Conservation (phyloP, 176 grass and related monocot species). For the Musa beccarii region DNA sequence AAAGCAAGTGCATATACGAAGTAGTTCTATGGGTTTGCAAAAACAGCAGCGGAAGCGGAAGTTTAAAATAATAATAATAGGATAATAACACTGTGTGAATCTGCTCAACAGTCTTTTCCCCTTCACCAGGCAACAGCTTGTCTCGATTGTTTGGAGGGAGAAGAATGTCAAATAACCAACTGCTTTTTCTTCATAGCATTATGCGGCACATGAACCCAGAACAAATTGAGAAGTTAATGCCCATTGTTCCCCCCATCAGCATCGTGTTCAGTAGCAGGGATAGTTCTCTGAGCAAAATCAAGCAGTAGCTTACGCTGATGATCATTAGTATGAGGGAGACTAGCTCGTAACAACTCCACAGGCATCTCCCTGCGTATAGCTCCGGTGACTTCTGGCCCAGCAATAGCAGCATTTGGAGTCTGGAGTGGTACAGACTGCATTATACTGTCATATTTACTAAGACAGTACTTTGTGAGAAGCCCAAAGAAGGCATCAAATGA, state of each 20-base stretch:
- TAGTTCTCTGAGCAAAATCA: slow-evolving; percentile 58
- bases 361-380: slow-evolving; percentile 67
- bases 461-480: slow-evolving; percentile 60
- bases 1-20: neutral
- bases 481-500: slow-evolving; percentile 69
- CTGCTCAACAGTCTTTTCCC: no score
- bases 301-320: slow-evolving; percentile 47
- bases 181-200: neutral
- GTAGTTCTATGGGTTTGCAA: neutral
- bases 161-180: neutral
- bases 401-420: slow-evolving; percentile 8
- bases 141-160: no score
- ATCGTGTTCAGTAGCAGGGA: slow-evolving; percentile 32
- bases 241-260: slow-evolving; percentile 22
- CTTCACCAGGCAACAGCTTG: neutral
- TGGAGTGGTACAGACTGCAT: slow-evolving; percentile 21
- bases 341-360: slow-evolving; percentile 68
- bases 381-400: slow-evolving; percentile 18
- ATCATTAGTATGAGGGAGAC: slow-evolving; percentile 77
- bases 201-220: slow-evolving; percentile 14
- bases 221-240: slow-evolving; percentile 25
- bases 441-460: slow-evolving; percentile 54
- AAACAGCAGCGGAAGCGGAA: neutral
- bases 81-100: neutral
- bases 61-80: neutral